A percentile compares a stretch with the other conserved stretches of the same genome.
Conservation (phyloP, 164 flowering plant species). For the Vitis rotundifolia region DNA sequence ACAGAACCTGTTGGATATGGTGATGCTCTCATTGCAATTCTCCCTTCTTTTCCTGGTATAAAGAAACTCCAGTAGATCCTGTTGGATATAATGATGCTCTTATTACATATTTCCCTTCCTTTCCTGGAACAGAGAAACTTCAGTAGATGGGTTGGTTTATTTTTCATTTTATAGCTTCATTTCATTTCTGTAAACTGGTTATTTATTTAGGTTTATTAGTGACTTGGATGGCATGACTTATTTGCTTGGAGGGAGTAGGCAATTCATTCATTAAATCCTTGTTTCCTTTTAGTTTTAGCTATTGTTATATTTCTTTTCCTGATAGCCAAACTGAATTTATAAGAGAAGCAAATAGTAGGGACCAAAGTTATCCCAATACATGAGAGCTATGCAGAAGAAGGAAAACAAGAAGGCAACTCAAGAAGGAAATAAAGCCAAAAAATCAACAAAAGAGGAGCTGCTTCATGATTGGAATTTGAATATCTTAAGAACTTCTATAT, state of each 20-base stretch:
- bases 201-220: background rate
- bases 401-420: too few relatives aligned
- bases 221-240: background rate
- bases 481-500: too few relatives aligned
- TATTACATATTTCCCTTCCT: slow-evolving; percentile 1
- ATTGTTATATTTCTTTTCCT: too few relatives aligned
- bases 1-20: slow-evolving; percentile 88
- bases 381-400: too few relatives aligned
- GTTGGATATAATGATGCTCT: too few relatives aligned
- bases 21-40: slow-evolving; percentile 73
- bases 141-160: slow-evolving; percentile 28
- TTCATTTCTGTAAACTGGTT: background rate
- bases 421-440: too few relatives aligned
- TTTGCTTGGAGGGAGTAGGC: background rate
- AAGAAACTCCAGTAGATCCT: slow-evolving; percentile 64
- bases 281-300: background rate
- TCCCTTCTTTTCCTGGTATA: slow-evolving; percentile 86
- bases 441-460: too few relatives aligned
- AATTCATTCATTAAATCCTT: background rate
- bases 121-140: slow-evolving; percentile 87
- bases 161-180: background rate
- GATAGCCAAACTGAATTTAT: too few relatives aligned
- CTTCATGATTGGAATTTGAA: too few relatives aligned
- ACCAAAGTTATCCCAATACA: too few relatives aligned
- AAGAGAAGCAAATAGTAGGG: too few relatives aligned